Evolutionary conservation across 441 rosid species (phyloP), one percentile per base, ranked within the genome.

Genomic region (Erysimum pusillum): DNA sequence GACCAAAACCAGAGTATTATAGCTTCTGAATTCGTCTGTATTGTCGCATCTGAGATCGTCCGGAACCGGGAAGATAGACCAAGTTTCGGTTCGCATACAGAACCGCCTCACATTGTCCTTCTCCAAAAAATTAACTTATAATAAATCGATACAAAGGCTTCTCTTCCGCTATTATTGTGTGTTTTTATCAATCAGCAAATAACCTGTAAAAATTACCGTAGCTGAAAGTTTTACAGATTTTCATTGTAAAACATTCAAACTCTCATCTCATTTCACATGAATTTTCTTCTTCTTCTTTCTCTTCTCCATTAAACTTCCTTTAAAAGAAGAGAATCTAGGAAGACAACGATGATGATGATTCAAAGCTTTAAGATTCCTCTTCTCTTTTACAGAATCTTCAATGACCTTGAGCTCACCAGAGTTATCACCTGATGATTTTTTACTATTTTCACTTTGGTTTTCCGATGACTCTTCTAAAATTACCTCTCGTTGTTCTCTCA

Each of bases 281-380:
- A 13, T 59, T 20, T 38, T 53, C 73, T 81, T 83, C 66, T 36
- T 85, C 86, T 73, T 84, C 84, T 77, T 89, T 82, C 77, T 90
- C 86, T 91, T 86, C 62, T 82, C 90, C 39, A 70, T 80, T 65
- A 84, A 85, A 81, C 83, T 84, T 67, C 45, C 61, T 60, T 80
- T 81, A 75, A 87, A 84, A 15, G 86, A 76, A 12, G 82, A 67
- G 51, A 87, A 84, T 76, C 86, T 85, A 2, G 93, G 90, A 68
- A 91, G 89, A 84, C 93, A 91, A 49, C 91, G 85, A 15, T 81
- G 88, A 18, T 34, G 42, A 6, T 85, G 67, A 67, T 65, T 82
- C 18, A 74, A 35, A 17, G 85, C 79, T 56, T 77, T 87, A 32
- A 75, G 82, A 78, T 71, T 84, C 41, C 71, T 79, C 38, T 42